Base-by-base conservation (phyloP, 2,329 filamentous ascomycete species). In the Fusarium hostae region DNA sequence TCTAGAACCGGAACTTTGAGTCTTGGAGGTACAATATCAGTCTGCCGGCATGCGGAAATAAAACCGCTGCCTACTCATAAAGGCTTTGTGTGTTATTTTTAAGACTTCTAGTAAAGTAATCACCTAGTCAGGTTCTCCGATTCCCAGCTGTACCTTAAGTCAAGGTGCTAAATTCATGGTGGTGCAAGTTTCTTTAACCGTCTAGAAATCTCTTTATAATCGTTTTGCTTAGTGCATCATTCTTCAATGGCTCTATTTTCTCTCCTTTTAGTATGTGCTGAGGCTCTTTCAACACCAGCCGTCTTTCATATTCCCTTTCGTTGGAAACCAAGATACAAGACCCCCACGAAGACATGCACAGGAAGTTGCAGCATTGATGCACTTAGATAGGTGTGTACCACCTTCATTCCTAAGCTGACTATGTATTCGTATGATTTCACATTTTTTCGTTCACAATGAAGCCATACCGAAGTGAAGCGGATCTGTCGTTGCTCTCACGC, bases 71-170 rank as follows among this genome's bases (percentile, higher is more conserved):
- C 41, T 61, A 35, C 22, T 34, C 35, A 37, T 57, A 34, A 48
- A 48, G 47, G 48, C 47, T 41, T 20, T 28, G 30, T 32, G 39
- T 34, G 45, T n/a, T 41, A 40, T 32, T 20, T 35, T 16, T 12
- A 34, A 44, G 18, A 54, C 51, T 41, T 40, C 16, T 32, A 55
- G 51, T 67, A 26, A 11, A 26, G 18, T 24, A 58, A 61, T 68
- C 70, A 55, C 40, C 35, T 44, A 55, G 45, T 70, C 59, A 61
- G 69, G 43, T 66, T 62, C 52, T 60, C 71, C 71, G 66, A 72
- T 64, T 63, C 69, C 58, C 58, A 72, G 40, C 66, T 65, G 63
- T 63, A 66, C 24, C 24, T 24, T 24, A 24, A 37, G 37, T 9
- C 24, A 44, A 44, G 22, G n/a, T 24, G 26, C 55, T 72, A 66